Evolutionary conservation across 2,329 filamentous ascomycete species (phyloP).

Genomic region (Sordariomycetes sp.): DNA sequence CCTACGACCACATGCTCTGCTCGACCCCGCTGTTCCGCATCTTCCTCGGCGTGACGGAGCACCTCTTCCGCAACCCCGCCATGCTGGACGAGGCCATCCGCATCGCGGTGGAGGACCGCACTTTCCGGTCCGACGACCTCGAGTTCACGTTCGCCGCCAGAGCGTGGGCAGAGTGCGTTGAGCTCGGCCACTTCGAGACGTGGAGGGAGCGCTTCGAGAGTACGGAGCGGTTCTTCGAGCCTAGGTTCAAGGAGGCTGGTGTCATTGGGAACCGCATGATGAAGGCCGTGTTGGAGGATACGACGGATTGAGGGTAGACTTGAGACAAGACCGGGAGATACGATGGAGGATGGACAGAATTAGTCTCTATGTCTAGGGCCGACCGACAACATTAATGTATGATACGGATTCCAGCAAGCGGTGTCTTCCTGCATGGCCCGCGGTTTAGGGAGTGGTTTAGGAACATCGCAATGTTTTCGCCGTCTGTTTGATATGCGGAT

Average conservation of each 20-base stretch:
- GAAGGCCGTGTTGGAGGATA: conserved; percentile 80
- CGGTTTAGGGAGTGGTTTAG: neutral
- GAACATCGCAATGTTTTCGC: too few relatives aligned
- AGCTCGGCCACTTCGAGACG: conserved; percentile 80
- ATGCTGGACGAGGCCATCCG: conserved; percentile 75
- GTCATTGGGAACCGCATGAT: conserved; percentile 94
- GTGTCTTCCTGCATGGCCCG: neutral
- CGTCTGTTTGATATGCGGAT: neutral
- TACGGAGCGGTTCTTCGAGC: conserved; percentile 85
- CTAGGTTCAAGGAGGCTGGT: conserved; percentile 76
- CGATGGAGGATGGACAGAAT: neutral
- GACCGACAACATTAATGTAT: neutral
- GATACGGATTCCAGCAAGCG: neutral
- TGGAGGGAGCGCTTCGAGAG: conserved; percentile 85
- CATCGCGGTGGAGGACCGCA: conserved; percentile 78
- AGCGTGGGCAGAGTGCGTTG: conserved; percentile 91
- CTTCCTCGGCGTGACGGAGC: conserved; percentile 94
- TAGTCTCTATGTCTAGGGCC: neutral
- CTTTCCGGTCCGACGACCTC: conserved; percentile 87
- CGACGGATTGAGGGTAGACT: conserved; percentile 20
- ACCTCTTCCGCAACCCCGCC: conserved; percentile 72
- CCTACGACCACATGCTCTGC: conserved; percentile 99
- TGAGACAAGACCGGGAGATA: neutral
- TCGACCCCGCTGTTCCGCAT: conserved; percentile 94
- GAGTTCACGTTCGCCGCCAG: conserved; percentile 96